Conservation (phyloP, 2,329 filamentous ascomycete species). For the Colletotrichum cuscutae region DNA sequence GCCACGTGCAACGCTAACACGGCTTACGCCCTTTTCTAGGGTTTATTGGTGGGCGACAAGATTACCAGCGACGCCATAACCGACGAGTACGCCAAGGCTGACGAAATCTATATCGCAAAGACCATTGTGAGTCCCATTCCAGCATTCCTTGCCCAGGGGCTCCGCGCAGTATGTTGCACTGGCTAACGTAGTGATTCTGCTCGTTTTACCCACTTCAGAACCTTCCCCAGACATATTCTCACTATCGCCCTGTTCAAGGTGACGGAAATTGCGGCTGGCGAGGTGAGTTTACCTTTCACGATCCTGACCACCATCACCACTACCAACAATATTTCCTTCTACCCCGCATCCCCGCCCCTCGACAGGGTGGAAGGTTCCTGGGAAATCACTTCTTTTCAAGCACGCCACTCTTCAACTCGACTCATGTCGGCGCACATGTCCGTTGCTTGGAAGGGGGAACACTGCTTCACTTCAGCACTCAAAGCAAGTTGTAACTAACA, state of each 20-base stretch:
- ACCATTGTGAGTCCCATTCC: conserved; percentile 73
- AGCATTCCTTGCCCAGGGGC: neutral
- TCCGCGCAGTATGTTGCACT: conserved; percentile 9
- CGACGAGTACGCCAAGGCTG: conserved; percentile 88
- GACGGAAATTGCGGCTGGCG: conserved; percentile 98
- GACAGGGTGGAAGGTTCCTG: neutral
- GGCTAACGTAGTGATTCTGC: neutral
- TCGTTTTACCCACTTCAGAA: conserved; percentile 59
- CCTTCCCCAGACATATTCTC: conserved; percentile 84
- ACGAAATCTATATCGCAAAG: conserved; percentile 86
- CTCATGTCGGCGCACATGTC: neutral
- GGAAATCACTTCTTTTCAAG: neutral
- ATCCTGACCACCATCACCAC: neutral
- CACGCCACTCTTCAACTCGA: neutral
- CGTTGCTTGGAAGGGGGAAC: neutral
- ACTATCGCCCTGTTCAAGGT: conserved; percentile 87
- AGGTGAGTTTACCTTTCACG: conserved; percentile 69
- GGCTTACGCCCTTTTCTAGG: conserved; percentile 62
- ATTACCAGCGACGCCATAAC: conserved; percentile 81
- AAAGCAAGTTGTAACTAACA: conserved; percentile 11
- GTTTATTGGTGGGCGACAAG: conserved; percentile 83
- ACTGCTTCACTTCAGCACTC: neutral
- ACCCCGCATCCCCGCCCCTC: conserved; percentile 33
- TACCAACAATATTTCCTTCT: neutral
- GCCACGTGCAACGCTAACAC: neutral